Evolutionary conservation across 2,329 filamentous ascomycete genomes (phyloP).

Genomic region (Esteya vermicola): DNA sequence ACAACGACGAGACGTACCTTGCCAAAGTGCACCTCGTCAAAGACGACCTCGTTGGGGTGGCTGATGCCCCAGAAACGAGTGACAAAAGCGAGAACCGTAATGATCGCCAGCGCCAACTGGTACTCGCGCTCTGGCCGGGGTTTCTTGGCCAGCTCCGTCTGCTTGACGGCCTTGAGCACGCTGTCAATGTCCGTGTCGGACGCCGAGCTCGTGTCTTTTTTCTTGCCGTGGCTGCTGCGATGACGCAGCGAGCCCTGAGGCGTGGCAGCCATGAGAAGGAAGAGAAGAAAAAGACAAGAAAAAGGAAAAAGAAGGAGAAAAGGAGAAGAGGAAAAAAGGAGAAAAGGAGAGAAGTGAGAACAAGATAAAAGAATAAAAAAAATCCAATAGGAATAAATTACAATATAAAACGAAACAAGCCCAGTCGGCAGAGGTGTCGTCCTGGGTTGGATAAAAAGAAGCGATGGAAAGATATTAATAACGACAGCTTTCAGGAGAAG

Average conservation of each 20-base stretch:
- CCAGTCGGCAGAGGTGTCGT: too few relatives aligned
- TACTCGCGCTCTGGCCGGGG: slow-evolving; percentile 64
- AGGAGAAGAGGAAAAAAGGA: too few relatives aligned
- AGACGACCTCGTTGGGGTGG: slow-evolving; percentile 92
- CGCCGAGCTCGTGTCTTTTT: slow-evolving; percentile 27
- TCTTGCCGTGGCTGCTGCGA: slow-evolving; percentile 32
- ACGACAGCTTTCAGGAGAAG: too few relatives aligned
- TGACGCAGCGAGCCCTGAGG: slow-evolving; percentile 46
- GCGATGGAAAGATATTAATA: too few relatives aligned
- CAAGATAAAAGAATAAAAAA: too few relatives aligned
- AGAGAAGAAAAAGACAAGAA: background rate
- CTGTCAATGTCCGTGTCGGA: slow-evolving; percentile 36
- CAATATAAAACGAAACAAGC: too few relatives aligned
- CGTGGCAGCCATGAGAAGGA: slow-evolving; percentile 20
- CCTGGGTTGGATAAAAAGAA: too few relatives aligned
- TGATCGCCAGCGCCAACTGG: slow-evolving; percentile 59
- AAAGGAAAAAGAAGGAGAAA: background rate
- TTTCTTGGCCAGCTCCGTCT: slow-evolving; percentile 18
- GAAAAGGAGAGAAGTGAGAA: too few relatives aligned
- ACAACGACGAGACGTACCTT: slow-evolving; percentile 49
- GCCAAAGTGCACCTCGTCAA: slow-evolving; percentile 98
- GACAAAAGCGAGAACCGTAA: slow-evolving; percentile 73
- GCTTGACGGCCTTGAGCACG: slow-evolving; percentile 23
- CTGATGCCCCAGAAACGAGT: slow-evolving; percentile 94
- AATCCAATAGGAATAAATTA: too few relatives aligned